These are phyloP conservation scores for Ogataea methylovora DNA, from an alignment of 805 yeast species.

Conservation along the genomic window DNA sequence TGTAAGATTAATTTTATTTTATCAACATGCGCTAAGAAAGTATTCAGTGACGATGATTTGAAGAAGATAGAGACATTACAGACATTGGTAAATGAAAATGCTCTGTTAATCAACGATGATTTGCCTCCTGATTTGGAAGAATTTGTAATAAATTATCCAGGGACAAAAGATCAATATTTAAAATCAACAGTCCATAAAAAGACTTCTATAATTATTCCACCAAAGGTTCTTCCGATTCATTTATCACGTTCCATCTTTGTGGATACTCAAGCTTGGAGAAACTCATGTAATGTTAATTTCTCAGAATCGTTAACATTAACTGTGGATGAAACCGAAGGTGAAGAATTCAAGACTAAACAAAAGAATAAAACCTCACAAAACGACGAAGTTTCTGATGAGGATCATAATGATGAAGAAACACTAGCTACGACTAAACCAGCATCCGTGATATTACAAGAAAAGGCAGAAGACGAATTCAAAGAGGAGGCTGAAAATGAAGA, in stretches of 20 bases:
- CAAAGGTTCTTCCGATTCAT: slow-evolving; percentile 71
- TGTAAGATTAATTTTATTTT: slow-evolving; percentile 51
- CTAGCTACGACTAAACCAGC: not conserved
- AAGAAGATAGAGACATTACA: slow-evolving; percentile 27
- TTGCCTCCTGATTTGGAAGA: slow-evolving; percentile 41
- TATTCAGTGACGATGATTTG: slow-evolving; percentile 21
- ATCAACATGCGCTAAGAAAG: slow-evolving; percentile 21
- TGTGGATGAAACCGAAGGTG: slow-evolving; percentile 31
- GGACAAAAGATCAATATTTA: slow-evolving; percentile 20
- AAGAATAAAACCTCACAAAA: not conserved
- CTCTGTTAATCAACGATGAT: slow-evolving; percentile 56
- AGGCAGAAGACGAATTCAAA: slow-evolving; percentile 13
- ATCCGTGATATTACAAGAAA: slow-evolving; percentile 6
- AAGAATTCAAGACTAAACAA: slow-evolving; percentile 10
- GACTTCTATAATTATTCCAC: slow-evolving; percentile 55
- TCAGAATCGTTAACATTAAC: slow-evolving; percentile 45
- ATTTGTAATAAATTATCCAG: slow-evolving; percentile 38
- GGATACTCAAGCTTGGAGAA: slow-evolving; percentile 61
- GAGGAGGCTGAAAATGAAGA: slow-evolving; percentile 14
- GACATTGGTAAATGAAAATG: slow-evolving; percentile 27
- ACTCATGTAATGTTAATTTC: slow-evolving; percentile 64
- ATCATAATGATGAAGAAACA: slow-evolving; percentile 18
- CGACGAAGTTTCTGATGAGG: slow-evolving; percentile 29
- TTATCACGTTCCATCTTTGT: slow-evolving; percentile 76
- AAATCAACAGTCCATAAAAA: slow-evolving; percentile 64